These are phyloP conservation scores for Helotiales sp. DNA, from an alignment of 2,329 filamentous ascomycete species.

Conservation along the genomic window DNA sequence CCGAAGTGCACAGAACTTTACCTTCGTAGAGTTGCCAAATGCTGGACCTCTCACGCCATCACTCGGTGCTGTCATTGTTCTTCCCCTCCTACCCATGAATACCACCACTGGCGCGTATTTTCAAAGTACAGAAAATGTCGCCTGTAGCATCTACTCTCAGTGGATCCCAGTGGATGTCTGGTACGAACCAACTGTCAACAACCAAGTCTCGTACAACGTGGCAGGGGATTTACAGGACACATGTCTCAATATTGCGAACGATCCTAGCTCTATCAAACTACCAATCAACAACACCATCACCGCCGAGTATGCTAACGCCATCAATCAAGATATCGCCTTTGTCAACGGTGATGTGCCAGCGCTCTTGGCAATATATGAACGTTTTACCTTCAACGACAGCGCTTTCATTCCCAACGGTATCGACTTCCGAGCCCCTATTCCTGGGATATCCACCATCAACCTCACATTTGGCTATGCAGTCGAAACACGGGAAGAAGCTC, in stretches of 20 bases:
- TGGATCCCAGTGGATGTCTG: conserved; percentile 6
- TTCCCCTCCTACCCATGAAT: neutral
- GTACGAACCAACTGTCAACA: conserved; percentile 6
- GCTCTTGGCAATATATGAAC: neutral
- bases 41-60: neutral
- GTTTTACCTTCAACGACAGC: neutral
- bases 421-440: conserved; percentile 1
- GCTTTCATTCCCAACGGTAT: conserved; percentile 1
- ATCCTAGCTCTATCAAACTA: neutral
- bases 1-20: neutral
- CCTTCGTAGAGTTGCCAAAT: neutral
- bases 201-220: neutral
- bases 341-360: neutral
- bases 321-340: conserved; percentile 2
- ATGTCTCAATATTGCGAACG: neutral
- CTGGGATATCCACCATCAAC: neutral
- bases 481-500: neutral
- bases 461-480: neutral
- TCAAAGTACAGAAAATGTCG: conserved; percentile 3
- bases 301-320: neutral
- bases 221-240: neutral
- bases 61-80: neutral
- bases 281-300: conserved; percentile 6
- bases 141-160: conserved; percentile 5
- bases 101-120: neutral